Evolutionary conservation across 2,329 filamentous ascomycete species (phyloP), one percentile per base, ranked within the genome.

Genomic region (Leptodontidium sp.): DNA sequence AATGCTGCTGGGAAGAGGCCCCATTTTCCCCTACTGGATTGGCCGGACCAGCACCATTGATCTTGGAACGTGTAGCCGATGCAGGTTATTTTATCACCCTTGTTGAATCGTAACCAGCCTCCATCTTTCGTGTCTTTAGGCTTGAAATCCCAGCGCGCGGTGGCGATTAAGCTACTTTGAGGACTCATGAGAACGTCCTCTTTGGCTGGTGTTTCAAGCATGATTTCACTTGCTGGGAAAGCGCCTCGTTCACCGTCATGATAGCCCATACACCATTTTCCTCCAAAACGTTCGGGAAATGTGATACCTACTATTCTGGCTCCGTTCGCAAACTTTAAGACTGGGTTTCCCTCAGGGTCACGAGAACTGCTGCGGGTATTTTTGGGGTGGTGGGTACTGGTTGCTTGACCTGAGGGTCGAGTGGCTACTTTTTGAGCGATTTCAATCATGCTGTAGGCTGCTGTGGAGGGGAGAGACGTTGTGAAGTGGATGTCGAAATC

Each of bases 401-500:
- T 69, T 24, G 76, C 75, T 15, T 72, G 65, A 2, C 73, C 77
- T 1, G 70, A 62, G 40, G 76, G 71, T 17, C 76, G 72, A 21
- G 67, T 70, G 1, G 73, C 68, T 15, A 77, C 71, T 64, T 77
- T 75, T 2, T 72, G 59, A 0, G 68, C 61, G 32, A 77, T 77
- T 58, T 74, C 74, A 1, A 35, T 21, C 65, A 77, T 75, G 57
- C 66, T 70, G 52, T 67, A 77, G 52, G 68, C 62, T 4, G 70
- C 52, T 1, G 67, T 40, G 52, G 64, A 68, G 11, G 73, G 71
- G n/a, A 71, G 63, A 2, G 66, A 35, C 2, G 61, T 68, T 1
- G 72, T 74, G 66, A 78, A 78, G 66, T 77, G 73, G 17, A 78
- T 47, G 38, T 78, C 77, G 29, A 77, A 78, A 38, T 78, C 77